Base-by-base conservation (phyloP, 805 yeast species). In the Yarrowia bubula region DNA sequence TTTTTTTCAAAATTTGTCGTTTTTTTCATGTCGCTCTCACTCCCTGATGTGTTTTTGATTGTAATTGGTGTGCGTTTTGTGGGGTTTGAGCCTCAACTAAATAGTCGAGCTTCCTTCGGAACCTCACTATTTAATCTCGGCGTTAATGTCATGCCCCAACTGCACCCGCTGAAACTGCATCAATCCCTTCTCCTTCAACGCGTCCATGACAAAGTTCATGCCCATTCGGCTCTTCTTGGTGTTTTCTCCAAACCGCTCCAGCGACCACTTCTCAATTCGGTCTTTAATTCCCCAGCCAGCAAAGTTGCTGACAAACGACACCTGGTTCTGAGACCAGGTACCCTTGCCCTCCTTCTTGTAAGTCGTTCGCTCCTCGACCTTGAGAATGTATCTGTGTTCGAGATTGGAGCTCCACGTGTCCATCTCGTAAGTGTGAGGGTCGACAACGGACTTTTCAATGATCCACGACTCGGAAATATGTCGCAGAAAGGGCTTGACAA, bases 221-320 rank as follows among this genome's bases (percentile, higher is more conserved):
- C 97, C 97, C 68, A 83, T 77, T 68, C 90, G 81, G 15, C 92
- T 85, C 68, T 83, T 84, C 63, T 75, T 78, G 67, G 89, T 78
- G 72, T 91, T 89, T 65, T 86, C 86, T 51, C 84, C 80, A 73
- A 92, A 90, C 73, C 82, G 83, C 18, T 80, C 80, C 70, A 83
- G 86, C 33, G 96, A 85, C 96, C 97, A 91, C 38, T 80, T 79
- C 75, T 92, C 98, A 62, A 92, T 89, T 68, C 86, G 80, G 71
- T 85, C 84, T 71, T 84, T 87, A 69, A 92, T 79, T 1, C 89
- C 88, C 66, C 78, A 76, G 3, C 80, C 78, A 64, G 79, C 82
- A 70, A 91, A 86, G 46, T 89, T 89, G 35, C 90, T 84, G 17
- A 87, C 82, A 68, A 92, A 89, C 69, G 83, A 84, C 17, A 90